These are phyloP conservation scores for Paraglomus brasilianum DNA, from an alignment of 192 early-diverging fungal genomes.

Conservation along the genomic window DNA sequence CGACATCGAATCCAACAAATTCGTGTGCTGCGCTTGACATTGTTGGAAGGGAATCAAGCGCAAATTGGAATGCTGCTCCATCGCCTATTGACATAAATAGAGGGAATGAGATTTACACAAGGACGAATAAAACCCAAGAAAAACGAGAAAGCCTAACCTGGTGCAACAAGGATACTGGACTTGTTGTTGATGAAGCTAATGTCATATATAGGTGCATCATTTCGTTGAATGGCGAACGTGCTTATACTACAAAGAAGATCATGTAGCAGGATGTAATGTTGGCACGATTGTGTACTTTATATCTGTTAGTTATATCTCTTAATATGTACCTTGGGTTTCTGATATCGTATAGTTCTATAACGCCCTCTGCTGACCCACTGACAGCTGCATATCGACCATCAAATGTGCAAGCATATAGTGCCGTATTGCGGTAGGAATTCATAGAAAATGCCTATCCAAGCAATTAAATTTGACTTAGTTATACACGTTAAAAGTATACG, in stretches of 20 bases:
- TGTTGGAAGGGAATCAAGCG: too few relatives aligned
- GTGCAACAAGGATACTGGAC: neutral
- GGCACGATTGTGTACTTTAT: neutral
- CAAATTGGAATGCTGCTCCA: slow-evolving; percentile 5
- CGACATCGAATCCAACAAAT: slow-evolving; percentile 17
- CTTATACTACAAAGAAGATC: neutral
- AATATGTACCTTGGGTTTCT: slow-evolving; percentile 41
- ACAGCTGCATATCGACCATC: slow-evolving; percentile 36
- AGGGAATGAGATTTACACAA: too few relatives aligned
- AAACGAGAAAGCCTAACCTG: neutral
- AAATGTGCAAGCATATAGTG: slow-evolving; percentile 40
- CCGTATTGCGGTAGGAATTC: slow-evolving; percentile 32
- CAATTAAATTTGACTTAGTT: neutral
- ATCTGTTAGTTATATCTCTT: neutral
- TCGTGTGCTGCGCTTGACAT: slow-evolving; percentile 14
- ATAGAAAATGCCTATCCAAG: slow-evolving; percentile 41
- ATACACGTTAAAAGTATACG: neutral
- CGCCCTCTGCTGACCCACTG: slow-evolving; percentile 46
- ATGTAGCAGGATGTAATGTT: too few relatives aligned
- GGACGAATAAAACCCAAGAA: too few relatives aligned
- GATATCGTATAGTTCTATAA: slow-evolving; percentile 47
- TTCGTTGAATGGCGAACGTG: slow-evolving; percentile 14
- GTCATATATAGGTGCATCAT: slow-evolving; percentile 3
- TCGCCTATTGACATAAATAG: too few relatives aligned
- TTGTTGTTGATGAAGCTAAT: neutral